Conservation (phyloP, 2,329 filamentous ascomycete species). For the Ascochyta koolunga region DNA sequence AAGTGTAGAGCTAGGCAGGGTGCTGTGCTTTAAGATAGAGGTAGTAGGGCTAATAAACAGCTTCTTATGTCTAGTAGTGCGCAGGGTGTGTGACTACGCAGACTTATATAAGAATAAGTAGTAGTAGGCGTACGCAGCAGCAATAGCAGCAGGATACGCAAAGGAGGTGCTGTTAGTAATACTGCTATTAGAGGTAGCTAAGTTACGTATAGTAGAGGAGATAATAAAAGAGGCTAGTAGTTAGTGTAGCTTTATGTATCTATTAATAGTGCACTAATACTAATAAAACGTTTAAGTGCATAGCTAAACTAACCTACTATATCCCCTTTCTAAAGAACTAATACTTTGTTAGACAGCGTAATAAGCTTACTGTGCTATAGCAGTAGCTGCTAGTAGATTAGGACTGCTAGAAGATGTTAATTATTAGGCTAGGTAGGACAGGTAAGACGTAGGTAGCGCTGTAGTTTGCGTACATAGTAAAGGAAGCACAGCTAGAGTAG, state of each 20-base stretch:
- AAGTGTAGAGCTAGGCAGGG: not conserved
- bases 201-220: conserved; percentile 6
- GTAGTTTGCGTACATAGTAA: conserved; percentile 35
- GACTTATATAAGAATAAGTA: conserved; percentile 10
- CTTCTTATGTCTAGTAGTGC: not conserved
- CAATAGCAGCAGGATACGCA: conserved; percentile 6
- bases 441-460: conserved; percentile 44
- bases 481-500: conserved; percentile 18
- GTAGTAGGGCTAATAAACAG: not conserved
- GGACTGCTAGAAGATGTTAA: conserved; percentile 32
- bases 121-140: conserved; percentile 10
- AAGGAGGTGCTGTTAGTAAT: conserved; percentile 18
- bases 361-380: conserved; percentile 31
- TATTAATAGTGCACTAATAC: not conserved
- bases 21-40: not conserved
- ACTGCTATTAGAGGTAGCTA: conserved; percentile 6
- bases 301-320: conserved; percentile 9
- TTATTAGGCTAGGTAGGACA: conserved; percentile 38
- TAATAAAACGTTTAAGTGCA: not conserved
- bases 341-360: conserved; percentile 32
- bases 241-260: not conserved
- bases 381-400: conserved; percentile 29
- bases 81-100: not conserved
- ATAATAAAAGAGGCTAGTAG: not conserved
- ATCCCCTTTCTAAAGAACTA: conserved; percentile 34